Percentiles rank a stretch among this genome's conserved stretches.
Conservation (phyloP, 495 filamentous ascomycete genomes). For the Echria macrotheca region DNA sequence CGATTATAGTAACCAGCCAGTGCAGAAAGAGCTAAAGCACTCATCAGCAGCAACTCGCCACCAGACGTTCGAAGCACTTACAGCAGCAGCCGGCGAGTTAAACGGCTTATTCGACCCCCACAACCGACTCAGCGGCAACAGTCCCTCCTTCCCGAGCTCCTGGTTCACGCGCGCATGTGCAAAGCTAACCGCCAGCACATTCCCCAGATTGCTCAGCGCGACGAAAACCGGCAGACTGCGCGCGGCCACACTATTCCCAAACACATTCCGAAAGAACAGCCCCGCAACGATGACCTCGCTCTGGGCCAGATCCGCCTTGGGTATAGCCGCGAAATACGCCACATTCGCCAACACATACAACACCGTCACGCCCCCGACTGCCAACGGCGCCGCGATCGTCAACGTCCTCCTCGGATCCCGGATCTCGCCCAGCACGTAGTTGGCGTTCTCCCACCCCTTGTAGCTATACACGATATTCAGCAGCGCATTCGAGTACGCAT, state of each 20-base stretch:
- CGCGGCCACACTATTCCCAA: slow-evolving; percentile 31
- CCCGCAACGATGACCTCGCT: slow-evolving; percentile 40
- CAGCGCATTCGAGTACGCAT: slow-evolving; percentile 42
- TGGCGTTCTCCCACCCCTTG: slow-evolving; percentile 42
- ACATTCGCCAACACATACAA: slow-evolving; percentile 63
- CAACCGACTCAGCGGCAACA: slow-evolving; percentile 52
- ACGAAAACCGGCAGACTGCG: slow-evolving; percentile 53
- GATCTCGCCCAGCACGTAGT: slow-evolving; percentile 53
- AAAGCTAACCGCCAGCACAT: slow-evolving; percentile 42
- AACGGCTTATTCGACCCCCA: slow-evolving; percentile 55
- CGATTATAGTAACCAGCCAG: slow-evolving; percentile 44
- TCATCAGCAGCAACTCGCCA: slow-evolving; percentile 32
- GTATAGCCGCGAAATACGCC: slow-evolving; percentile 49
- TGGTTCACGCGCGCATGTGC: slow-evolving; percentile 61
- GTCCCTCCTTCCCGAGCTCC: slow-evolving; percentile 61
- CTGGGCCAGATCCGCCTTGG: slow-evolving; percentile 45
- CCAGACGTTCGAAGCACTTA: slow-evolving; percentile 29
- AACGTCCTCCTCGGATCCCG: slow-evolving; percentile 56
- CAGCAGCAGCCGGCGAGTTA: slow-evolving; percentile 43
- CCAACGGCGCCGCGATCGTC: slow-evolving; percentile 55
- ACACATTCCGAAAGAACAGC: slow-evolving; percentile 45
- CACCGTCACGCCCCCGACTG: slow-evolving; percentile 50
- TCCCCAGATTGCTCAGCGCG: slow-evolving; percentile 58
- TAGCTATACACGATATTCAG: slow-evolving; percentile 48
- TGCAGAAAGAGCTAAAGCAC: slow-evolving; percentile 40